phyloP scores from a whole-genome alignment of 306 rosid genomes.

The Purshia tridentata region DNA sequence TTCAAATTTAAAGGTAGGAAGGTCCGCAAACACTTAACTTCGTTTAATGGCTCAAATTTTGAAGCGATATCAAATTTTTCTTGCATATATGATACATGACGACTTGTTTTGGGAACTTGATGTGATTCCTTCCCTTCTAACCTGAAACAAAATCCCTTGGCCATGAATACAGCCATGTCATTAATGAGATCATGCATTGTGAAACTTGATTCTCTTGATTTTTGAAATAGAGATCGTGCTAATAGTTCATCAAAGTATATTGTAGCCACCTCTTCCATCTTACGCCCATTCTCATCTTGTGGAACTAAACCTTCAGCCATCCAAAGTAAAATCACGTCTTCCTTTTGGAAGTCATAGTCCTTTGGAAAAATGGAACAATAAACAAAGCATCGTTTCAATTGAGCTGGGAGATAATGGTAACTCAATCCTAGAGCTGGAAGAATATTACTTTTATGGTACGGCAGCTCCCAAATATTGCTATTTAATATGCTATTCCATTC shows the following conservation, averaged over 20 bases:
- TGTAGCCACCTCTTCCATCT: slow-evolving; percentile 13
- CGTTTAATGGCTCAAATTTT: not conserved
- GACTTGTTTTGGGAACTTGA: not conserved
- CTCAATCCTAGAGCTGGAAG: slow-evolving; percentile 18
- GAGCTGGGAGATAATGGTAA: slow-evolving; percentile 11
- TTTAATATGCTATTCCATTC: not conserved
- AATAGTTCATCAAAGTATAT: slow-evolving; percentile 10
- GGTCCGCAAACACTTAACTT: not conserved
- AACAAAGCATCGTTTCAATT: slow-evolving; percentile 19
- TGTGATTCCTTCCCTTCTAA: not conserved
- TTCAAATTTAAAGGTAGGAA: not conserved
- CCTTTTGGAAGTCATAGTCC: not conserved
- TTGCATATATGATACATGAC: not conserved
- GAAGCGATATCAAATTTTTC: not conserved
- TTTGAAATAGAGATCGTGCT: slow-evolving; percentile 19
- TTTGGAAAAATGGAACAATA: slow-evolving; percentile 15
- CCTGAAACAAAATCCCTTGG: not conserved
- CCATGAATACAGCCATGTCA: not conserved
- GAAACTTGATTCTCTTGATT: not conserved
- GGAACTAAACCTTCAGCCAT: slow-evolving; percentile 25
- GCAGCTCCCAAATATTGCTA: slow-evolving; percentile 17
- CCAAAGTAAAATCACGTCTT: slow-evolving; percentile 9
- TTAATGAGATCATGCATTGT: not conserved
- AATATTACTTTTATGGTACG: not conserved
- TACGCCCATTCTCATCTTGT: not conserved